phyloP scores from a whole-genome alignment of 176 grass and related monocot species.

The Carex myosuroides region DNA sequence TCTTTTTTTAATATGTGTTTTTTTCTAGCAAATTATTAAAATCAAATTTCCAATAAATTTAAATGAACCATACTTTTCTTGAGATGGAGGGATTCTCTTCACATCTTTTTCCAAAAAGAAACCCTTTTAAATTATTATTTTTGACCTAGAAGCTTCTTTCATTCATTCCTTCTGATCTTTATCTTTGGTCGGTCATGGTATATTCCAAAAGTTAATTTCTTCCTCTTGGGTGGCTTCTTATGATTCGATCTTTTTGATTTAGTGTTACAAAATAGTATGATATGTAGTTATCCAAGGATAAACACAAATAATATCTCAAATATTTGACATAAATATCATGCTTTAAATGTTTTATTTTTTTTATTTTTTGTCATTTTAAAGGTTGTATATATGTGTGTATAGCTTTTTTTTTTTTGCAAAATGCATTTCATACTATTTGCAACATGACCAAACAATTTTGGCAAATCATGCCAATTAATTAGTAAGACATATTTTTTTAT shows the following conservation, averaged over 20 bases:
- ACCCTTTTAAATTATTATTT: conserved; percentile 11
- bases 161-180: conserved; percentile 30
- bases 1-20: background rate
- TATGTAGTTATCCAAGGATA: background rate
- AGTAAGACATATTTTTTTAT: no score
- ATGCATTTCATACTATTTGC: background rate
- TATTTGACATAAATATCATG: conserved; percentile 2
- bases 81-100: conserved; percentile 27
- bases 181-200: conserved; percentile 32
- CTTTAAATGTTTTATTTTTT: conserved; percentile 1
- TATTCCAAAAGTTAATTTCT: conserved; percentile 32
- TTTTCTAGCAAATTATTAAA: background rate
- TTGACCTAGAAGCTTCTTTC: conserved; percentile 21
- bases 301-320: background rate
- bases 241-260: background rate
- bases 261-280: background rate
- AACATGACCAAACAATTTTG: no score
- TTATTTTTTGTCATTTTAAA: conserved; percentile 5
- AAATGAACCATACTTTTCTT: conserved; percentile 36
- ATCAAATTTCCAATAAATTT: background rate
- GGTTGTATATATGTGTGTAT: background rate
- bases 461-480: no score
- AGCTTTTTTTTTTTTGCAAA: background rate
- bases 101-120: conserved; percentile 26
- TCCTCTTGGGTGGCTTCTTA: background rate